These are phyloP conservation scores for Fistulifera pelliculosa DNA, from an alignment of 108 stramenopile genomes.

Conservation along the genomic window DNA sequence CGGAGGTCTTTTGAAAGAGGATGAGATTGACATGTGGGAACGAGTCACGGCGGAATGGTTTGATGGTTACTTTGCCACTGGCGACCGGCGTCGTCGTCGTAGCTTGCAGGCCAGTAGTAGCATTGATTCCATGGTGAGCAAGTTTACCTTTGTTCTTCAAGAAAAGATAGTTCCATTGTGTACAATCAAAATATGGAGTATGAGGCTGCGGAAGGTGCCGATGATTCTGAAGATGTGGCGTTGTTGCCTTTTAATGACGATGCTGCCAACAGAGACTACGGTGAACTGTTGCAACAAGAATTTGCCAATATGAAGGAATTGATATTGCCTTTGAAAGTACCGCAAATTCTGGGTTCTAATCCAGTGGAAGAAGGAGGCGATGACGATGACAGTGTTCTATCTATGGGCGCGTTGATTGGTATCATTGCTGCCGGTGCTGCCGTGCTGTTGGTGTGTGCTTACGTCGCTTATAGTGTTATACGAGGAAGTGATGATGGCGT, in stretches of 20 bases:
- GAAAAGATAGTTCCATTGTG: slow-evolving; percentile 6
- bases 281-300: neutral
- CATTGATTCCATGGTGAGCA: slow-evolving; percentile 2
- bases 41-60: slow-evolving; percentile 12
- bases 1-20: neutral
- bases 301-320: neutral
- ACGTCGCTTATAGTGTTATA: slow-evolving; percentile 7
- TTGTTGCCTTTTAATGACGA: slow-evolving; percentile 4
- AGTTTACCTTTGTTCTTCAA: slow-evolving; percentile 3
- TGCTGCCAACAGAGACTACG: slow-evolving; percentile 3
- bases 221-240: neutral
- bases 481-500: neutral
- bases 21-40: slow-evolving; percentile 12
- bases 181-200: slow-evolving; percentile 18
- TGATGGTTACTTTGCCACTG: slow-evolving; percentile 12
- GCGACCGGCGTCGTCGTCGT: neutral
- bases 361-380: slow-evolving; percentile 2
- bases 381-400: slow-evolving; percentile 8
- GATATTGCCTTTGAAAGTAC: neutral
- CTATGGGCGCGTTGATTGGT: slow-evolving; percentile 29
- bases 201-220: neutral
- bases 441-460: slow-evolving; percentile 20
- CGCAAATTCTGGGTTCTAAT: neutral
- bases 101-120: neutral
- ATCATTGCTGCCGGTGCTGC: slow-evolving; percentile 55